These are phyloP conservation scores for Colletotrichum sp. DNA, from an alignment of 2,329 filamentous ascomycete species.

Conservation along the genomic window DNA sequence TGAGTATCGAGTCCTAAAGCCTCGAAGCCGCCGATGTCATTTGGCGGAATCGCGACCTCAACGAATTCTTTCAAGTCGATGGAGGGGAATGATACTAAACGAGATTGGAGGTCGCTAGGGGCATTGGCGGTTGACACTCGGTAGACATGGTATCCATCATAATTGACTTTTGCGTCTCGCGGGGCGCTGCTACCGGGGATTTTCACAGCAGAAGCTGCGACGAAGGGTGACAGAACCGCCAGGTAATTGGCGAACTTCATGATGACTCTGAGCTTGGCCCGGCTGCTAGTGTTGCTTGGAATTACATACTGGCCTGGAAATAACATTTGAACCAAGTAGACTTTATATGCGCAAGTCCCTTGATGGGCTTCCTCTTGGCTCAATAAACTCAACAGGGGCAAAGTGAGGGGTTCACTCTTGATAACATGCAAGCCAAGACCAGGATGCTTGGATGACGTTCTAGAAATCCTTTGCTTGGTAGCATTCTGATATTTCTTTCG, in stretches of 20 bases:
- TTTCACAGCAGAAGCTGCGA: not conserved
- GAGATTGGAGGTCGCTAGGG: slow-evolving; percentile 23
- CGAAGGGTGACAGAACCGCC: not conserved
- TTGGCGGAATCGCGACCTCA: slow-evolving; percentile 36
- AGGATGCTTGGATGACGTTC: slow-evolving; percentile 2
- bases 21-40: slow-evolving; percentile 29
- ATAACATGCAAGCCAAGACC: slow-evolving; percentile 14
- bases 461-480: not conserved
- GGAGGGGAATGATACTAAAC: slow-evolving; percentile 23
- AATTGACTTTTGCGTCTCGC: slow-evolving; percentile 24
- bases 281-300: not conserved
- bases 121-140: slow-evolving; percentile 24
- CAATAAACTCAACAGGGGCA: not conserved
- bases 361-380: not conserved
- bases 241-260: slow-evolving; percentile 15
- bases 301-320: not conserved
- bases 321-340: not conserved
- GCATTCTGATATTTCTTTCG: not conserved
- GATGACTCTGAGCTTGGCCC: not conserved
- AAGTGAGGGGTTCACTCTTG: slow-evolving; percentile 9
- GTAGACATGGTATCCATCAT: slow-evolving; percentile 37
- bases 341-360: not conserved
- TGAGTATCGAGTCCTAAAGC: slow-evolving; percentile 27
- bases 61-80: slow-evolving; percentile 31
- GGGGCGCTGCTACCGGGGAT: not conserved